Conservation (phyloP, 768 basidiomycete species). For the Termitomyces sp. region DNA sequence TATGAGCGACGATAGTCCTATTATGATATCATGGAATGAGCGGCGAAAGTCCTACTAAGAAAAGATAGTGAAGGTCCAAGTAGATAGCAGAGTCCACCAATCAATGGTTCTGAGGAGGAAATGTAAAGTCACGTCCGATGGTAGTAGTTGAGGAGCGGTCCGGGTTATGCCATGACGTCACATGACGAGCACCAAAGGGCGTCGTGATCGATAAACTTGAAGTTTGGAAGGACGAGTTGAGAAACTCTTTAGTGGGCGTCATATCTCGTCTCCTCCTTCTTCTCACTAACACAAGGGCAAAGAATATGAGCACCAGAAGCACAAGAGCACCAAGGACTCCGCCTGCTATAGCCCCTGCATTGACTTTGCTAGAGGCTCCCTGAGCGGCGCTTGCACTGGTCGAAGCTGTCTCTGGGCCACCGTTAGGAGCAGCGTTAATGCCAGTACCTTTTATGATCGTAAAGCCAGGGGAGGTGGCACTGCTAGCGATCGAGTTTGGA, state of each 20-base stretch:
- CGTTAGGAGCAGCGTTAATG: background rate
- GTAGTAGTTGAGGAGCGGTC: background rate
- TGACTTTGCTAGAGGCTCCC: constrained; percentile 12
- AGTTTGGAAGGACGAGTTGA: constrained; percentile 15
- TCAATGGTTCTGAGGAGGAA: background rate
- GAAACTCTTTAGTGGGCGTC: constrained; percentile 60
- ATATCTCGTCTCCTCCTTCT: constrained; percentile 33
- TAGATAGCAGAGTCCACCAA: background rate
- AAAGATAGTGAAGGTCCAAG: background rate
- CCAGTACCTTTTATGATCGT: background rate
- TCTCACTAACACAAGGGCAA: constrained; percentile 32
- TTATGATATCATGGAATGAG: background rate
- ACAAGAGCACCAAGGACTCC: constrained; percentile 45
- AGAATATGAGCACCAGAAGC: constrained; percentile 27
- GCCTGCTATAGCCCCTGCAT: constrained; percentile 49
- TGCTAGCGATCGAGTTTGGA: too few relatives aligned
- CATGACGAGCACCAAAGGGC: constrained; percentile 1
- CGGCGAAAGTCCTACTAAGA: background rate
- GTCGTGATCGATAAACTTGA: background rate
- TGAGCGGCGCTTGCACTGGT: background rate
- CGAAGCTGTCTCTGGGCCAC: background rate
- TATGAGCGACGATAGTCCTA: too few relatives aligned
- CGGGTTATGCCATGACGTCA: background rate
- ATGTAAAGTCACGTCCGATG: background rate
- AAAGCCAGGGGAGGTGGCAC: background rate